Percentiles rank a stretch among this genome's conserved stretches.
Evolutionary conservation across 116 monocot genomes (phyloP).

Genomic region (Trichopus zeylanicus): DNA sequence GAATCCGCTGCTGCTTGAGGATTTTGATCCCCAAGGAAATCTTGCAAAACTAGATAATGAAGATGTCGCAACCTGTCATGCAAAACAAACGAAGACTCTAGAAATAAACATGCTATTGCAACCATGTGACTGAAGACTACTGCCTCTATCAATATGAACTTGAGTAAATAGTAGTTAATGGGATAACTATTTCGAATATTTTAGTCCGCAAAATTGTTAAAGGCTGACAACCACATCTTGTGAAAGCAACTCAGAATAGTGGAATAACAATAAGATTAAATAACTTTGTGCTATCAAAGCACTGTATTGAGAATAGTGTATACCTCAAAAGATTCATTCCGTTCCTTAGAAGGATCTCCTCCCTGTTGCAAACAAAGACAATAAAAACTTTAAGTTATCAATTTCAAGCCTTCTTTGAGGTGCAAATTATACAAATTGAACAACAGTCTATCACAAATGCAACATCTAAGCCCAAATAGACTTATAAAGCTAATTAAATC

Average conservation of each 20-base stretch:
- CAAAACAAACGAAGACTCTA: background rate
- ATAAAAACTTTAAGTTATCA: background rate
- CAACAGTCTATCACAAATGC: too few species aligned
- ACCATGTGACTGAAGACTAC: too few species aligned
- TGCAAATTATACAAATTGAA: too few species aligned
- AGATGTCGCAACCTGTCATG: constrained; percentile 55
- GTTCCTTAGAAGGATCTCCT: constrained; percentile 63
- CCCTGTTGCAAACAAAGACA: constrained; percentile 31
- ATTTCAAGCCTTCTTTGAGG: background rate
- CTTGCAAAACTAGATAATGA: constrained; percentile 75
- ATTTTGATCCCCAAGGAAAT: constrained; percentile 66
- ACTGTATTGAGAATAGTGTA: background rate
- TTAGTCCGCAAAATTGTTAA: background rate
- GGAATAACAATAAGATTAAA: too few species aligned
- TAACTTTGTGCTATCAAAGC: too few species aligned
- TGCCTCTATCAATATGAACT: too few species aligned
- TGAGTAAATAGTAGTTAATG: background rate
- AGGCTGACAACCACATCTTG: background rate
- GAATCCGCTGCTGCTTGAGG: background rate
- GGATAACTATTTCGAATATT: background rate
- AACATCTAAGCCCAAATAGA: too few species aligned
- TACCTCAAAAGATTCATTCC: constrained; percentile 66
- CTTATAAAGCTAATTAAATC: too few species aligned
- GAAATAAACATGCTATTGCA: too few species aligned
- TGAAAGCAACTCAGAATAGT: too few species aligned